Evolutionary conservation across 108 stramenopile species (phyloP), one percentile per base, ranked within the genome.

Genomic region (Heterococcus sp.): DNA sequence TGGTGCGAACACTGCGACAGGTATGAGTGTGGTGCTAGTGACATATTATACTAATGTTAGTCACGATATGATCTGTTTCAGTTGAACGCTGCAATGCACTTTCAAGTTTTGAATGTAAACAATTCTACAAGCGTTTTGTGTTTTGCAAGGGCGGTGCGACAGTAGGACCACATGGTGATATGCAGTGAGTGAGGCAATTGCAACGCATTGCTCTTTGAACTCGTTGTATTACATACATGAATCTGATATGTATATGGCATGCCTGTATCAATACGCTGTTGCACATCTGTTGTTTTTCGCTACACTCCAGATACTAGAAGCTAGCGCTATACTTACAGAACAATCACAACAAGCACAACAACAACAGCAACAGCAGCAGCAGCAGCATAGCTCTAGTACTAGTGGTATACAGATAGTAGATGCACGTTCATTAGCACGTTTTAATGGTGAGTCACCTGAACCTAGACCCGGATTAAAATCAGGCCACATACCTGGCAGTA

Each of bases 401-500:
- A 35, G 74, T 29, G 67, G 58, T 34, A 58, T 67, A 4, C 87
- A 86, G 34, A 84, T 87, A 0, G 73, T 83, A 3, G 86, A 87
- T 35, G 86, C 86, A 29, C 70, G 86, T 32, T 84, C 82, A 21
- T 31, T 80, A 8, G 82, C 84, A 21, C 68, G 86, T 33, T 86
- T 87, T 31, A 38, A 72, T 38, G 86, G 37, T 33, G 77, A 87
- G 27, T 85, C 76, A 28, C 85, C 85, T 27, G 87, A 87, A 31
- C 85, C 87, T 4, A 37, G 85, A n/a, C 82, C 85, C 32, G 78
- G 84, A 5, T 35, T 87, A n/a, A 77, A 75, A 11, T 69, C 76
- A 68, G 87, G 87, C 26, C 87, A 87, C 78, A 83, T 87, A 11
- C 87, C 87, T 0, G 86, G 87, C 4, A 84, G 85, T 5, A 14